phyloP scores from a whole-genome alignment of 805 yeast species.

The Myxozyma melibiosi region DNA sequence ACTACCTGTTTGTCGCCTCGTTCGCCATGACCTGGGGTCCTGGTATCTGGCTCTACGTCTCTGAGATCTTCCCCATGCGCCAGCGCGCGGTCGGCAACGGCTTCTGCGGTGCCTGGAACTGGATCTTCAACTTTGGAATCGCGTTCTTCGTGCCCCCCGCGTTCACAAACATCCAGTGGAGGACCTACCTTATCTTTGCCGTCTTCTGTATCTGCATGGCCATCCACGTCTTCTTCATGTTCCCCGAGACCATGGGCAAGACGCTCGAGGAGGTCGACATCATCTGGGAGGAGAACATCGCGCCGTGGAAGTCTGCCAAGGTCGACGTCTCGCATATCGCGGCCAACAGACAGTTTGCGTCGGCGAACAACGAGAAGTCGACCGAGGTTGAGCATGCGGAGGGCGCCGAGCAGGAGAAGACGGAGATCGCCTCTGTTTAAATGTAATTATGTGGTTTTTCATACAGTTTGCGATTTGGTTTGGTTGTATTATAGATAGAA shows the following conservation, averaged over 20 bases:
- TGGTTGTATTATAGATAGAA: too few relatives aligned
- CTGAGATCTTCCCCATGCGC: slow-evolving; percentile 19
- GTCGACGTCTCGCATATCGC: too few relatives aligned
- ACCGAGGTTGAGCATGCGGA: too few relatives aligned
- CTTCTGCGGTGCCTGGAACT: slow-evolving; percentile 16
- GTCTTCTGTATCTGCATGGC: slow-evolving; percentile 45
- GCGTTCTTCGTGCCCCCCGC: slow-evolving; percentile 55
- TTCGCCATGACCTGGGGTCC: slow-evolving; percentile 58
- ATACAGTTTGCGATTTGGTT: too few relatives aligned
- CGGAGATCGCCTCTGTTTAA: too few relatives aligned
- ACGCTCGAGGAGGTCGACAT: slow-evolving; percentile 46
- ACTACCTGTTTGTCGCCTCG: slow-evolving; percentile 57
- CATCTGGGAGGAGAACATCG: slow-evolving; percentile 43
- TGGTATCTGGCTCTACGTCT: slow-evolving; percentile 38
- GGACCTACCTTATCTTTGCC: slow-evolving; percentile 63
- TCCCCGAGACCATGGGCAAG: slow-evolving; percentile 38
- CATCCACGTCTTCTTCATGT: slow-evolving; percentile 10
- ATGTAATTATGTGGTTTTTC: too few relatives aligned
- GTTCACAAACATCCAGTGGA: slow-evolving; percentile 52
- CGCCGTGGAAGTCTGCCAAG: too few relatives aligned
- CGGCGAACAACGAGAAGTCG: too few relatives aligned
- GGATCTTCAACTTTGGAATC: slow-evolving; percentile 18
- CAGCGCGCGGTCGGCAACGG: slow-evolving; percentile 11
- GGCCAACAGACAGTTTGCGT: too few relatives aligned
- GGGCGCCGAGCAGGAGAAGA: too few relatives aligned